Evolutionary conservation across 495 filamentous ascomycete species (phyloP).

Genomic region (Entonaema liquescens): DNA sequence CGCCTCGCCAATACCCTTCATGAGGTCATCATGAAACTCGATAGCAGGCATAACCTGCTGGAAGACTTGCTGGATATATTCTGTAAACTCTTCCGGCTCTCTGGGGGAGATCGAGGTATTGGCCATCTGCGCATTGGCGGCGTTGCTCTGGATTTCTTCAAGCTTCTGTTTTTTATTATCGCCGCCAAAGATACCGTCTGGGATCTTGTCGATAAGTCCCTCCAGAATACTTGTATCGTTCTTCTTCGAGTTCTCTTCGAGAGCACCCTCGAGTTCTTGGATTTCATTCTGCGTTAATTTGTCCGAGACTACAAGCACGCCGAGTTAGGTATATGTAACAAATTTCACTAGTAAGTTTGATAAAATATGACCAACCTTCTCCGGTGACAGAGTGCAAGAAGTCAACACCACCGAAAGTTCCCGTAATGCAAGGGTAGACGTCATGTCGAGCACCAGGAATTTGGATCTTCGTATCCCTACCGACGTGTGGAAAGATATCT

Average conservation of each 20-base stretch:
- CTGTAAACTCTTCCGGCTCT: constrained; percentile 78
- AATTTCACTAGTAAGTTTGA: neutral
- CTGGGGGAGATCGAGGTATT: constrained; percentile 71
- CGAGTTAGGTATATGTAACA: constrained; percentile 13
- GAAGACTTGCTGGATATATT: constrained; percentile 70
- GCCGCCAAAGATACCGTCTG: constrained; percentile 75
- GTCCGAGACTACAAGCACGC: constrained; percentile 67
- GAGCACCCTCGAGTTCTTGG: constrained; percentile 79
- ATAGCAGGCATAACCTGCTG: constrained; percentile 84
- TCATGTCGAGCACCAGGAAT: constrained; percentile 68
- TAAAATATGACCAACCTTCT: constrained; percentile 57
- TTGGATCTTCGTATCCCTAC: constrained; percentile 69
- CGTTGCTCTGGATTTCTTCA: constrained; percentile 72
- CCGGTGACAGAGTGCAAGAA: constrained; percentile 87
- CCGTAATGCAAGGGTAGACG: constrained; percentile 84
- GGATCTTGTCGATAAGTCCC: constrained; percentile 79
- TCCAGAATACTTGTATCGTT: constrained; percentile 72
- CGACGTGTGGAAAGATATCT: constrained; percentile 85
- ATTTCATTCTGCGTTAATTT: constrained; percentile 89
- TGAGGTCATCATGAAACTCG: constrained; percentile 86
- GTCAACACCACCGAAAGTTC: constrained; percentile 91
- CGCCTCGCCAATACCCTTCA: constrained; percentile 77
- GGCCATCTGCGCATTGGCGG: constrained; percentile 71
- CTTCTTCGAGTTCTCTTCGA: constrained; percentile 63
- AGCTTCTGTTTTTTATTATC: constrained; percentile 72